Evolutionary conservation across 805 yeast species (phyloP).

Genomic region (Hanseniaspora vineae): DNA sequence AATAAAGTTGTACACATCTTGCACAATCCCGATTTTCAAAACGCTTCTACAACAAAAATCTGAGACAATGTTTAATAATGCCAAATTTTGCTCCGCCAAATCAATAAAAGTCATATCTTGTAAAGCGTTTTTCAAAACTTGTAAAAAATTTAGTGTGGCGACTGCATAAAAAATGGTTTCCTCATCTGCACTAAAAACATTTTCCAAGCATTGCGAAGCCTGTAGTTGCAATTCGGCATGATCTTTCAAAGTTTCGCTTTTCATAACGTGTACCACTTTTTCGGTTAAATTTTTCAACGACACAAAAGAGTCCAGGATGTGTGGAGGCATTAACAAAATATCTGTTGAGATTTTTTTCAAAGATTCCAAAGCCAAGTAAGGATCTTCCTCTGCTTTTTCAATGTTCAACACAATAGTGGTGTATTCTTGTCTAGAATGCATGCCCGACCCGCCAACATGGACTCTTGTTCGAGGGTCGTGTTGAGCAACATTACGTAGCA

Average conservation of each 20-base stretch:
- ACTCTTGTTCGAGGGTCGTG: neutral
- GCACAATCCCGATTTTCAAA: slow-evolving; percentile 46
- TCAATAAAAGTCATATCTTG: slow-evolving; percentile 75
- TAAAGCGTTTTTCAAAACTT: slow-evolving; percentile 50
- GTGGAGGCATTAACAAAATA: slow-evolving; percentile 54
- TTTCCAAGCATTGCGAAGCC: slow-evolving; percentile 74
- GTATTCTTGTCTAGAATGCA: neutral
- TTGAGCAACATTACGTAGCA: neutral
- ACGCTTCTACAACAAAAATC: slow-evolving; percentile 39
- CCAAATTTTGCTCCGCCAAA: slow-evolving; percentile 81
- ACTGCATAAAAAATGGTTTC: slow-evolving; percentile 53
- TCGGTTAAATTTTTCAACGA: slow-evolving; percentile 46
- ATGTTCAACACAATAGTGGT: slow-evolving; percentile 13
- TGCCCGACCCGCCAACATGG: neutral
- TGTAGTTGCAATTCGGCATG: slow-evolving; percentile 72
- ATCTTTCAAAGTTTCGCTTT: slow-evolving; percentile 42
- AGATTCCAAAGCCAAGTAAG: slow-evolving; percentile 49
- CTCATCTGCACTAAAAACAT: slow-evolving; percentile 61
- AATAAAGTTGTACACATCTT: slow-evolving; percentile 54
- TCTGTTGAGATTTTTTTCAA: slow-evolving; percentile 52
- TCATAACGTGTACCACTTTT: slow-evolving; percentile 44
- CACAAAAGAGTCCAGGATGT: slow-evolving; percentile 47
- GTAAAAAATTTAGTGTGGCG: slow-evolving; percentile 48
- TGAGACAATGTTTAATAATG: slow-evolving; percentile 57
- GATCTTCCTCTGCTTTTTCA: slow-evolving; percentile 31